Base-by-base conservation (phyloP, 257 asterid genomes). In the Orobanche coerulescens region DNA sequence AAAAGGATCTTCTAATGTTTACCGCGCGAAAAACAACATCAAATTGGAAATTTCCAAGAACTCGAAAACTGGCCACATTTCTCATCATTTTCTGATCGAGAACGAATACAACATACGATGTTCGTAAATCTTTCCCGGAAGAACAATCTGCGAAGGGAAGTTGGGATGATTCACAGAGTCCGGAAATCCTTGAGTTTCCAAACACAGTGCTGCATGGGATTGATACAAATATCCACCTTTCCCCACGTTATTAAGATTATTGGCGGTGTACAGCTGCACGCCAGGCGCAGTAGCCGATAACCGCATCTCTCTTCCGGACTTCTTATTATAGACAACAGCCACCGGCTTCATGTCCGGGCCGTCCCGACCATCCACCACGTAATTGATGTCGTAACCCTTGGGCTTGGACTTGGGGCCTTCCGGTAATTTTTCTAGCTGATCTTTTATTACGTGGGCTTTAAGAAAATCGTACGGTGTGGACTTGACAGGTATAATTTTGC, bases 151-250 rank as follows among this genome's bases (percentile, higher is more conserved):
- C 0, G 94, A 80, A 0, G 98, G 95, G 33, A 92, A 92, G 31
- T 65, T 78, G 0, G 87, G 88, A 14, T 84, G 96, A 72, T 92
- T 92, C 25, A 88, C 96, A 0, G 96, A 64, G 36, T 92, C 94
- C 0, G 96, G 95, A 55, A 91, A 91, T 0, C 93, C 98, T 43
- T 88, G 98, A 44, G 96, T 91, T 77, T 91, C 98, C 75, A 90
- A 79, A 44, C 97, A 90, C 59, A 87, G 68, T 0, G 81, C 97
- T 0, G 82, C 83, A 53, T 87, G 83, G 24, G 71, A 20, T 20
- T 79, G 60, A 52, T 90, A 90, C 3, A 81, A 20, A 8, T 6
- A 70, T 16, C 94, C 94, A 3, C 70, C 79, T 79, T 90, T 90
- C 0, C 97, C 97, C 64, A 58, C 76, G 18, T 74, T 30, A 0